These are phyloP conservation scores for Coemansia sp. DNA, from an alignment of 192 early-diverging fungal species.

Conservation along the genomic window DNA sequence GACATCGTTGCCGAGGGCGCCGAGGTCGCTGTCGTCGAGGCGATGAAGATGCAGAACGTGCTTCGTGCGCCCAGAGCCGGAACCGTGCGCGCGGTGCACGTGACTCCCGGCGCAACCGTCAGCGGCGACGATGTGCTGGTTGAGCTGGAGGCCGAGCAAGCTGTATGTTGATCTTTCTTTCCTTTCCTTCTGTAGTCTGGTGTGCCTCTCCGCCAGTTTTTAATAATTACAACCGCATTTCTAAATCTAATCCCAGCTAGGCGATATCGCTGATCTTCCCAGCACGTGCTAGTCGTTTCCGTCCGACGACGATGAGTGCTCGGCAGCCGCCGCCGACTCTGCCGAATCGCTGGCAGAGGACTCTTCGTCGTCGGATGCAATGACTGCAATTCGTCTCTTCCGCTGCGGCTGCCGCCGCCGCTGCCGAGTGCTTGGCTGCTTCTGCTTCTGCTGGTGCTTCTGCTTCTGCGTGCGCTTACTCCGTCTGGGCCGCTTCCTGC, in stretches of 20 bases:
- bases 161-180: neutral
- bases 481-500: neutral
- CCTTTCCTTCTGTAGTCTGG: neutral
- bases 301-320: slow-evolving; percentile 1
- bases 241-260: neutral
- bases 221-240: neutral
- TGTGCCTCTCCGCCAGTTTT: no score
- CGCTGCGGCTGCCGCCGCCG: neutral
- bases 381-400: neutral
- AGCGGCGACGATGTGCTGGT: slow-evolving; percentile 76
- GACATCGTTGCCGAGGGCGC: slow-evolving; percentile 79
- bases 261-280: no score
- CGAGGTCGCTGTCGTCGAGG: slow-evolving; percentile 87
- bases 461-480: neutral
- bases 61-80: slow-evolving; percentile 76
- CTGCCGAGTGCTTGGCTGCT: no score
- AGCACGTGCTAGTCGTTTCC: neutral
- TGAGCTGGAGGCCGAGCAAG: slow-evolving; percentile 59
- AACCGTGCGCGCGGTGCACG: slow-evolving; percentile 74
- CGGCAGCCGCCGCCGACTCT: neutral
- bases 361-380: neutral
- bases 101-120: slow-evolving; percentile 72
- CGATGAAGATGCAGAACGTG: slow-evolving; percentile 99
- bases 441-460: no score
- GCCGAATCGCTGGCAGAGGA: neutral